Base-by-base conservation (phyloP, 192 early-diverging fungal species). In the Lobosporangium transversale region DNA sequence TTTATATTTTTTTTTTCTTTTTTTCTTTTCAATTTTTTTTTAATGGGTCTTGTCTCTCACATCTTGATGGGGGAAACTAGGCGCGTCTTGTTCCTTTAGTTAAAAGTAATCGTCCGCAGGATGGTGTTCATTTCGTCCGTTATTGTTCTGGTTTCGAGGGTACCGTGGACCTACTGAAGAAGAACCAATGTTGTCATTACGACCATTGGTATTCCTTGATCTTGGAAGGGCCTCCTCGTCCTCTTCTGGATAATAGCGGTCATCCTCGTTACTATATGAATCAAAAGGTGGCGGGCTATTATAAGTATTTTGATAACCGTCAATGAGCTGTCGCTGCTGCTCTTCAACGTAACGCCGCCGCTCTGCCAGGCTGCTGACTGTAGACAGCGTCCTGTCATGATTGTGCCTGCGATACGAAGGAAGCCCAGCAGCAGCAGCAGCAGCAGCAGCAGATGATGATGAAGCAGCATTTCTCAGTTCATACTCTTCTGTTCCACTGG, bases 311-410 rank as follows among this genome's bases (percentile, higher is more conserved):
- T 73, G 54, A 30, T 58, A 73, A 18, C 48, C 60, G n/a, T 58
- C 54, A 29, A 58, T 51, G 36, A 64, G 17, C 35, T 73, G 53
- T 15, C 53, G 44, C 45, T 70, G 68, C 53, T 70, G 68, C 27
- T 54, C 58, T 33, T 70, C 68, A 26, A 70, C 68, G 2, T 70
- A 70, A 9, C 59, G 54, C 29, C 55, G 56, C n/a, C 69, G 45
- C 21, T 73, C 61, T 14, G 62, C 62, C 12, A 73, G 26, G 17
- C 54, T 56, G 48, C 66, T 56, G 32, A 50, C 59, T 18, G 45
- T 49, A 26, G 57, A 58, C 2, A 45, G 40, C 40, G 40, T 58
- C 7, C 45, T 58, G 11, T 32, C 51, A 26, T 3, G 29, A 29
- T 29, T 53, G 24, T 53, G 29, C 27, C n/a, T 17, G 29, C 8